Evolutionary conservation across 495 filamentous ascomycete genomes (phyloP).

Genomic region (Hypoxylon trugodes): DNA sequence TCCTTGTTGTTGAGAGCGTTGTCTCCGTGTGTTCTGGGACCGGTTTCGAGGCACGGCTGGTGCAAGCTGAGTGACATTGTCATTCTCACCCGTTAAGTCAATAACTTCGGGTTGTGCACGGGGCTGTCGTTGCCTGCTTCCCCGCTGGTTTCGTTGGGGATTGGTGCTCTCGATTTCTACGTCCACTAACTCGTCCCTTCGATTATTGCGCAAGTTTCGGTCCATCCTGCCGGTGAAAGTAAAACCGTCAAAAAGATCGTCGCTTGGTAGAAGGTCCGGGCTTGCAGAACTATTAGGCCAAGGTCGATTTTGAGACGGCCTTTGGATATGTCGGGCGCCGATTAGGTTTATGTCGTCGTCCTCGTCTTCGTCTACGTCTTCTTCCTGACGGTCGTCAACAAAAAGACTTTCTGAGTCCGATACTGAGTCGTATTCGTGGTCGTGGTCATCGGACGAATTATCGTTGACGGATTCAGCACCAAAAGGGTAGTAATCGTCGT

Average conservation of each 20-base stretch:
- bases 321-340: neutral
- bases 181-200: conserved; percentile 39
- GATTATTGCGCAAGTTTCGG: neutral
- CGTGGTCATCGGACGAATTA: neutral
- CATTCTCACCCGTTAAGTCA: conserved; percentile 54
- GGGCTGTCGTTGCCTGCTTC: conserved; percentile 12
- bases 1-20: conserved; percentile 42
- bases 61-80: conserved; percentile 17
- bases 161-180: conserved; percentile 31
- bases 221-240: neutral
- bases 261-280: too few species aligned
- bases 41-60: conserved; percentile 14
- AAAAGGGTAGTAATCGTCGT: neutral
- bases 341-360: neutral
- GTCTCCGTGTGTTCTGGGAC: conserved; percentile 43
- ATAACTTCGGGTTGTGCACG: conserved; percentile 43
- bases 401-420: conserved; percentile 20
- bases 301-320: neutral
- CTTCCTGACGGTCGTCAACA: conserved; percentile 2
- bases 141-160: neutral
- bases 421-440: neutral
- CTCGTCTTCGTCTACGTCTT: neutral
- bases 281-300: neutral
- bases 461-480: too few species aligned
- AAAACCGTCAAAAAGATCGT: neutral